Base-by-base conservation (phyloP, 1,284 basidiomycete species). In the Naganishia sp. region DNA sequence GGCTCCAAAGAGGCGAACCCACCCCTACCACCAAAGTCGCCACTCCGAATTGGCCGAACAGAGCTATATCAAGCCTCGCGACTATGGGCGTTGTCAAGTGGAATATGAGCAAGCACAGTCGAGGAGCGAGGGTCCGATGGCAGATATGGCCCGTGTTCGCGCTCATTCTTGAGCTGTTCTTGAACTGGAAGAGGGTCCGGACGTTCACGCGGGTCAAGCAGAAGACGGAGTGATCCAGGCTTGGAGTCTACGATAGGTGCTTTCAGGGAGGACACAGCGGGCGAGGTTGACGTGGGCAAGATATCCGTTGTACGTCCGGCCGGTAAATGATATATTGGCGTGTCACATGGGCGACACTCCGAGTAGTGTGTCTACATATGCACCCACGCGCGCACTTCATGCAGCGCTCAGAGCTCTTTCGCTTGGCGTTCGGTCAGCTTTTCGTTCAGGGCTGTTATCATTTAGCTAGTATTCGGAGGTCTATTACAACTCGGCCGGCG, bases 61-160 rank as follows among this genome's bases (percentile, higher is more conserved):
- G 43, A 18, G 28, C 54, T 10, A 15, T 56, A 17, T 35, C 54
- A 0, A 28, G 39, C 1, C 45, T 47, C n/a, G 57, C 57, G 6
- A 60, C 32, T 35, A 23, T 32, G n/a, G 57, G 46, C 2, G 31
- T 49, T 15, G 54, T 56, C 41, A 56, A 56, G 41, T 56, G 54
- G 54, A 56, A 56, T 28, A 56, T 56, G 54, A 23, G 54, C 39
- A 56, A 56, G 39, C 54, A 56, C 25, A 56, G 54, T 28, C 41
- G 42, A 45, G 54, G 54, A 9, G 11, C 39, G 6, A 42, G 25
- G 25, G 41, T 45, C 17, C 21, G 39, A 2, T 56, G 42, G 17
- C 54, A 56, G 23, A 43, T 56, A 21, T 56, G 54, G 54, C 54
- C 54, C 23, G 39, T 56, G 7, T 45, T 56, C 17, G 54, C 54